These are phyloP conservation scores for Saturnispora sanitii DNA, from an alignment of 805 yeast genomes.

Conservation along the genomic window DNA sequence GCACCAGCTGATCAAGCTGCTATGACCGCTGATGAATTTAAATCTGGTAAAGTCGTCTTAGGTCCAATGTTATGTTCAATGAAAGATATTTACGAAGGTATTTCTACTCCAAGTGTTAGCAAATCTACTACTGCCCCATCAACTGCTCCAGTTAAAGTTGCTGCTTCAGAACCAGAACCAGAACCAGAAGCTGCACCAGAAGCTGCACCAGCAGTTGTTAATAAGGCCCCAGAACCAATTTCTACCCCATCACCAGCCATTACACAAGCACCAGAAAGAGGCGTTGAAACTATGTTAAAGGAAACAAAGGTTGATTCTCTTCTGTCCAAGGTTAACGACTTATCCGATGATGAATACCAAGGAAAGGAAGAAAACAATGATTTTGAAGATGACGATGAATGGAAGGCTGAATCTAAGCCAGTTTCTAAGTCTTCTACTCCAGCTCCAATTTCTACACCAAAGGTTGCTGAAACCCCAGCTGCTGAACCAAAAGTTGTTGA, in stretches of 20 bases:
- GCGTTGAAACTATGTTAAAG: slow-evolving; percentile 39
- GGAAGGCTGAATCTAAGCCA: slow-evolving; percentile 14
- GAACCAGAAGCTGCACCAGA: background rate
- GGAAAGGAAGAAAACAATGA: slow-evolving; percentile 18
- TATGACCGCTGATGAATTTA: slow-evolving; percentile 68
- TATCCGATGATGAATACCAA: slow-evolving; percentile 33
- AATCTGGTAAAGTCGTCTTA: slow-evolving; percentile 63
- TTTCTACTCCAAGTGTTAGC: slow-evolving; percentile 41
- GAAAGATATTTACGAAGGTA: slow-evolving; percentile 73
- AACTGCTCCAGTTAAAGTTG: slow-evolving; percentile 4
- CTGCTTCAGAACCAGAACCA: slow-evolving; percentile 2
- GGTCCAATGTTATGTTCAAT: slow-evolving; percentile 76
- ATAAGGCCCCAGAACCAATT: slow-evolving; percentile 2
- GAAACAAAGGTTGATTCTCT: slow-evolving; percentile 38
- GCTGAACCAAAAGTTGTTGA: slow-evolving; percentile 4
- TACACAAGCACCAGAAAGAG: slow-evolving; percentile 27
- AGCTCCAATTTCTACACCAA: background rate
- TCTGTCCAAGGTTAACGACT: slow-evolving; percentile 34
- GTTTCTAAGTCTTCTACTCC: background rate
- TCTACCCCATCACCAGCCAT: slow-evolving; percentile 14
- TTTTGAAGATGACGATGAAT: slow-evolving; percentile 21
- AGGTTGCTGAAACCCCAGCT: background rate
- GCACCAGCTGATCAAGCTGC: slow-evolving; percentile 79
- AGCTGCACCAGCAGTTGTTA: background rate
- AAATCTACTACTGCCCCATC: slow-evolving; percentile 27